These are phyloP conservation scores for Arthrinium puccinioides DNA, from an alignment of 2,329 filamentous ascomycete species.

Conservation along the genomic window DNA sequence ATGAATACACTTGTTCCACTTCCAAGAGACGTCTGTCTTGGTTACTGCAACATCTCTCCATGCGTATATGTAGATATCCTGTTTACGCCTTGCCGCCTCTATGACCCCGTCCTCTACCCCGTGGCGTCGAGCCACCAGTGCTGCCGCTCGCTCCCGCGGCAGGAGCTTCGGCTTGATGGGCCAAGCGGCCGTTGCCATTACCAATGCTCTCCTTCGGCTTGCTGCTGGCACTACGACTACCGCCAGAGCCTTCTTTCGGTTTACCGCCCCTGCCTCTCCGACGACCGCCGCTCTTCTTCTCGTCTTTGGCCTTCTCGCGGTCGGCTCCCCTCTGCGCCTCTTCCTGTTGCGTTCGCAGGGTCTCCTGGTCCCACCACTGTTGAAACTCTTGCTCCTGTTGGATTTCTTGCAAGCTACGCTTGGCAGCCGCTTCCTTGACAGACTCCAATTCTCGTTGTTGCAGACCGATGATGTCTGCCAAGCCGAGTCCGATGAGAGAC, in stretches of 20 bases:
- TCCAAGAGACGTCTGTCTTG: no score
- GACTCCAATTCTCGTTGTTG: slow-evolving; percentile 79
- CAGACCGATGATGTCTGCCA: slow-evolving; percentile 83
- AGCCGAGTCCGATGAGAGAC: slow-evolving; percentile 60
- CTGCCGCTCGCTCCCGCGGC: slow-evolving; percentile 6
- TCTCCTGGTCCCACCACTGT: slow-evolving; percentile 92
- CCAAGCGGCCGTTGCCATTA: neutral
- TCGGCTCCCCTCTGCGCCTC: slow-evolving; percentile 35
- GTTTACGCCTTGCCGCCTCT: slow-evolving; percentile 9
- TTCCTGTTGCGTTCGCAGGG: slow-evolving; percentile 60
- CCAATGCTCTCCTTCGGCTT: neutral
- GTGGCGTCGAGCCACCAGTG: neutral
- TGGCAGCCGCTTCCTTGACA: slow-evolving; percentile 76
- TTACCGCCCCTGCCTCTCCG: slow-evolving; percentile 5
- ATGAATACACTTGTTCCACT: no score
- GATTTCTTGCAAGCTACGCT: slow-evolving; percentile 86
- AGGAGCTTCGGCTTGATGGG: neutral
- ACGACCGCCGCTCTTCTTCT: slow-evolving; percentile 16
- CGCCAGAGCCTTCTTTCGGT: neutral
- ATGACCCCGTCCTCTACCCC: slow-evolving; percentile 11
- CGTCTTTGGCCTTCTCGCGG: slow-evolving; percentile 36
- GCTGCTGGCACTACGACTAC: neutral
- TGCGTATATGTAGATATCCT: neutral
- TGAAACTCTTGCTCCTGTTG: slow-evolving; percentile 96
- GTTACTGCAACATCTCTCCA: no score